Base-by-base conservation (phyloP, 768 basidiomycete genomes). In the Lentinula boryana region DNA sequence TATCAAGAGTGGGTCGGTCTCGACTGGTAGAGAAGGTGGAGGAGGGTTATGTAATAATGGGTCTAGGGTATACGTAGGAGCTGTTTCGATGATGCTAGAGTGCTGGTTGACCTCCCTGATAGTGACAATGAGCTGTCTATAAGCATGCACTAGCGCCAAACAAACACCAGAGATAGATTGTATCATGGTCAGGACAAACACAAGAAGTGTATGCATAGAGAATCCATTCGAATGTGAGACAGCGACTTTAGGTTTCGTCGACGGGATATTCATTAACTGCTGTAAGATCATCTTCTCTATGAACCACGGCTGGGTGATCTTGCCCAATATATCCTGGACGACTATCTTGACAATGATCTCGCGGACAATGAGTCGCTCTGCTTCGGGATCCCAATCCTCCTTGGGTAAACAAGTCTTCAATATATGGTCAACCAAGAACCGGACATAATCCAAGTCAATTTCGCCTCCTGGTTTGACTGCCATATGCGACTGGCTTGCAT, bases 301-400 rank as follows among this genome's bases (percentile, higher is more conserved):
- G 70, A 97, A 98, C 94, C 95, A 98, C 0, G 91, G 89, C 69
- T 97, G 89, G 5, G 85, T 82, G 55, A 96, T 70, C 65, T 83
- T 86, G 33, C 87, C 86, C 27, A 89, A 68, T 27, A 89, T 72
- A 63, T 87, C 85, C 52, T 81, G 80, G 63, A 94, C 75, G 5
- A 98, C 74, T 23, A 91, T 78, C 65, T 90, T 89, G 67, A 93
- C 82, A 33, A 96, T 67, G 41, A 97, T 76, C 74, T 98, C 96
- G 60, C 93, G 85, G 44, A 91, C 74, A 61, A 98, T 89, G 62
- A 83, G 79, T n/a, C 92, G 83, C 74, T 97, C 91, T 0, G 85
- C 71, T 54, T 91, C 86, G 16, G 93, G 83, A 9, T 81, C 81
- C 69, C 87, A 93, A 68, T 97, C 93, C 61, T 91, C 85, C 2